Base-by-base conservation (phyloP, 2,329 filamentous ascomycete genomes). In the Colletotrichum orbiculare region DNA sequence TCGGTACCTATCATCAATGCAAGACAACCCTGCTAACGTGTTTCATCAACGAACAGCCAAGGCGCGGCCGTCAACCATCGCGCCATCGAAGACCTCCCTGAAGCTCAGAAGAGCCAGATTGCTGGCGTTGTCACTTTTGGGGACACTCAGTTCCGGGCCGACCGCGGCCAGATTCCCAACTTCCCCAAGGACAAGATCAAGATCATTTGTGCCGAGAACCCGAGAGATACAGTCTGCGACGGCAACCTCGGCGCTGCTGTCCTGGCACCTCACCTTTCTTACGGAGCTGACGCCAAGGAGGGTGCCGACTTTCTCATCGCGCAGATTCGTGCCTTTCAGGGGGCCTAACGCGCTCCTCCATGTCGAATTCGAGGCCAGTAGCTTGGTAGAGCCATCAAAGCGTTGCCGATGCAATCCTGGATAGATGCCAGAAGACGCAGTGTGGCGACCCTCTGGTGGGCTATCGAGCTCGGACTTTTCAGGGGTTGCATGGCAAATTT, bases 171-270 rank as follows among this genome's bases (percentile, higher is more conserved):
- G 47, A 77, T 80, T 60, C 68, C 67, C 45, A 72, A 73, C 41
- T 79, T 73, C 70, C 73, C 75, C 34, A 59, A 68, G n/a, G 73
- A 76, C 58, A 73, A 75, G 68, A 76, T 75, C 52, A 72, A 62
- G 45, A 62, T 62, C 59, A 56, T 62, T 38, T 62, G 59, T 41
- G 54, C 54, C 38, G 43, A 34, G 15, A 60, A 60, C 57, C 57
- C 57, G 2, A 53, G 52, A 43, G 59, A 62, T 54, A 62, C 59
- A 9, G 59, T 62, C 4, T 62, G 59, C 45, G 57, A 60, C 42
- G 57, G 57, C 13, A 60, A 54, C 42, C 35, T 60, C 33, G 25
- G 57, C 11, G 57, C 57, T 6, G 57, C 57, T 17, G 49, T 60
- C 12, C 42, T 60, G 57, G 49, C 57, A 10, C 57, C 57, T 33